Percentiles rank a stretch among this genome's conserved stretches.
phyloP scores from a whole-genome alignment of 352 stramenopile genomes.

The Globisporangium cylindrosporum region DNA sequence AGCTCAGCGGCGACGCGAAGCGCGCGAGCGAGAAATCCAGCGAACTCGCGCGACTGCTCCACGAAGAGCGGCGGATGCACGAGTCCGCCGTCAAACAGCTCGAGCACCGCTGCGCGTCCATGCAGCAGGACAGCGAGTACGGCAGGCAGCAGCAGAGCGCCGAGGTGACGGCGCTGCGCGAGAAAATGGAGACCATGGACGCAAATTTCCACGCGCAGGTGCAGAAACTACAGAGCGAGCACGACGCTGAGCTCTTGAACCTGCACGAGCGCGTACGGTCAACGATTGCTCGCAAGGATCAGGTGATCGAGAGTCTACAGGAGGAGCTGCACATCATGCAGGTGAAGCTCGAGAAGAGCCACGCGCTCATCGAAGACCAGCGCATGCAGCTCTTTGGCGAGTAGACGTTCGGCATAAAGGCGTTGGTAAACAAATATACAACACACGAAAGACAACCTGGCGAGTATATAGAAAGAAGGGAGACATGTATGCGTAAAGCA shows the following conservation, averaged over 20 bases:
- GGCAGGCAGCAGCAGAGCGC: conserved; percentile 39
- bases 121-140: conserved; percentile 42
- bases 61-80: conserved; percentile 59
- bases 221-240: conserved; percentile 40
- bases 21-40: conserved; percentile 43
- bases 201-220: conserved; percentile 39
- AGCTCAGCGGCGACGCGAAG: conserved; percentile 36
- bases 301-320: conserved; percentile 57
- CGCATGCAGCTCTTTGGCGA: conserved; percentile 63
- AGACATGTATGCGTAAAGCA: not conserved
- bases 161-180: conserved; percentile 40
- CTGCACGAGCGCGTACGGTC: conserved; percentile 70
- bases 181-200: conserved; percentile 43
- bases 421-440: not conserved
- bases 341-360: conserved; percentile 74
- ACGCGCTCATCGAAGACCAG: conserved; percentile 74
- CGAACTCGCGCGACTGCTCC: conserved; percentile 51
- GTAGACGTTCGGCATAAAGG: conserved; percentile 8
- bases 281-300: conserved; percentile 67
- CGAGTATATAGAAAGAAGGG: not conserved
- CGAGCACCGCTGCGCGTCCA: conserved; percentile 38
- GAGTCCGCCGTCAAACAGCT: conserved; percentile 37
- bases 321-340: conserved; percentile 69
- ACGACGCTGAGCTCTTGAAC: conserved; percentile 54
- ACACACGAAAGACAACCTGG: too few relatives aligned